These are phyloP conservation scores for Hibiscus trionum DNA, from an alignment of 345 rosid genomes.

Conservation along the genomic window DNA sequence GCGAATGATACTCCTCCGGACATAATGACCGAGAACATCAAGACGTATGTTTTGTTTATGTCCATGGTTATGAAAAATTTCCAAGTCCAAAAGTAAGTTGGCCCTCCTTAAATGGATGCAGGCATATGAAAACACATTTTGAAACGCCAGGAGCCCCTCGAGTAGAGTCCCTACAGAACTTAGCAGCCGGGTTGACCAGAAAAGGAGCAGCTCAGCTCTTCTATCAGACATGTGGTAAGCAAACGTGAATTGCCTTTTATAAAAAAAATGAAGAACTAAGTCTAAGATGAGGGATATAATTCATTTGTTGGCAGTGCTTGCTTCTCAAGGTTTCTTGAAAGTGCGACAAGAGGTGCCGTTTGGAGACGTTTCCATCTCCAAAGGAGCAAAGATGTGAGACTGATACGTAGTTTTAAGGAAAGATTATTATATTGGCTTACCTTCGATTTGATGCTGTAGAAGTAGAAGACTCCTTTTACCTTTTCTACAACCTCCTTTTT, in stretches of 20 bases:
- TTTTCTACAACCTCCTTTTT: not conserved
- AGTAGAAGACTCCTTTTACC: not conserved
- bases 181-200: conserved; percentile 59
- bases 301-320: conserved; percentile 46
- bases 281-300: not conserved
- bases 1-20: conserved; percentile 37
- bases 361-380: conserved; percentile 65
- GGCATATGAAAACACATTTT: conserved; percentile 41
- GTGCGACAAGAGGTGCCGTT: conserved; percentile 58
- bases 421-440: not conserved
- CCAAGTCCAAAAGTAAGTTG: not conserved
- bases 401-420: not conserved
- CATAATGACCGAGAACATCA: conserved; percentile 58
- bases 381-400: conserved; percentile 28
- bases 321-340: conserved; percentile 43
- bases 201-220: conserved; percentile 77
- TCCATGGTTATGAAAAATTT: not conserved
- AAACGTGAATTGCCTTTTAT: not conserved
- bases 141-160: conserved; percentile 68
- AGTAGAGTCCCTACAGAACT: conserved; percentile 58
- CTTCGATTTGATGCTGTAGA: not conserved
- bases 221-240: conserved; percentile 74
- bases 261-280: not conserved
- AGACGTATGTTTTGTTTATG: conserved; percentile 32
- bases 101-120: conserved; percentile 18